Conservation (phyloP, 106 monocot species). For the Apostasia shenzhenica region DNA sequence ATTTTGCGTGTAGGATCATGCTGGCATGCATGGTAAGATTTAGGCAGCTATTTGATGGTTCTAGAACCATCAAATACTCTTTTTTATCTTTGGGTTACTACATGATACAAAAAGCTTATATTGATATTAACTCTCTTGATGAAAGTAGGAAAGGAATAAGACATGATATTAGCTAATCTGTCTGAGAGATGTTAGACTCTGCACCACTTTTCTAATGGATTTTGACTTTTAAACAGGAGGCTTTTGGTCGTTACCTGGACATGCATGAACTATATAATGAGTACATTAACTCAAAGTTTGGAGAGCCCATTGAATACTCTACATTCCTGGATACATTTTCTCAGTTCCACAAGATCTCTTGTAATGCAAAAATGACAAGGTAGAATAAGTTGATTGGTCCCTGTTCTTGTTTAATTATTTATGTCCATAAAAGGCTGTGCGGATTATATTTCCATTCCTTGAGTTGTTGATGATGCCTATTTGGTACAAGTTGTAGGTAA, state of each 20-base stretch:
- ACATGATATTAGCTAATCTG: no score
- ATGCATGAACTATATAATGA: slow-evolving; percentile 90
- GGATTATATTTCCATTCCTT: no score
- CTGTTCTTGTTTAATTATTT: neutral
- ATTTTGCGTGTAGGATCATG: slow-evolving; percentile 55
- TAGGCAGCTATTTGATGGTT: slow-evolving; percentile 17
- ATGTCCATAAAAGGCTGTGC: no score
- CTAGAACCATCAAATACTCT: neutral
- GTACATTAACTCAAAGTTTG: slow-evolving; percentile 95
- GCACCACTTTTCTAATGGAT: neutral
- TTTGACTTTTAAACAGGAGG: slow-evolving; percentile 44
- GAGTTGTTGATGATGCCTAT: no score
- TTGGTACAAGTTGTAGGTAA: no score
- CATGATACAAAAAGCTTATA: neutral
- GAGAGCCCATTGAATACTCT: slow-evolving; percentile 72
- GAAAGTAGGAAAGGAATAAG: no score
- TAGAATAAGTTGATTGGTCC: slow-evolving; percentile 11
- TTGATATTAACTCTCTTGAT: no score
- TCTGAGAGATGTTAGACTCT: no score
- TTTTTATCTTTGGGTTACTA: neutral
- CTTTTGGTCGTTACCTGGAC: slow-evolving; percentile 89
- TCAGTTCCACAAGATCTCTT: slow-evolving; percentile 51
- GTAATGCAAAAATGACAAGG: slow-evolving; percentile 68
- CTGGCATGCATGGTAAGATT: slow-evolving; percentile 57
- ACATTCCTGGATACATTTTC: slow-evolving; percentile 68